Percentiles rank a stretch among this genome's conserved stretches.
These are phyloP conservation scores for Nakazawaea peltata DNA, from an alignment of 805 yeast genomes.

Conservation along the genomic window DNA sequence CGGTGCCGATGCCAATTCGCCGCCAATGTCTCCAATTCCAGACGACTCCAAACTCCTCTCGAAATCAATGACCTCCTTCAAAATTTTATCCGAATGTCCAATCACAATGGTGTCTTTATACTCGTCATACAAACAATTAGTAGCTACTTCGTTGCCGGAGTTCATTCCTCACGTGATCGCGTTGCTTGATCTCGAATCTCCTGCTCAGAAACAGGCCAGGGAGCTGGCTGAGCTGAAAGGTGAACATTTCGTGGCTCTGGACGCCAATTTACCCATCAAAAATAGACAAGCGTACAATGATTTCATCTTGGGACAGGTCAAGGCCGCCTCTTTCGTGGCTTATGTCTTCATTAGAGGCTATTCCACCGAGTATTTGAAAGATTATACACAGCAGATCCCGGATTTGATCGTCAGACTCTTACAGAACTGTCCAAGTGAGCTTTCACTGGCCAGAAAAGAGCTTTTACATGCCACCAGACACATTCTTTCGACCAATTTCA, in stretches of 20 bases:
- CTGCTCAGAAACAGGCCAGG: constrained; percentile 67
- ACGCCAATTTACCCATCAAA: too few species aligned
- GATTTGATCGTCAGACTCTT: constrained; percentile 77
- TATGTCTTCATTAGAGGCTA: constrained; percentile 84
- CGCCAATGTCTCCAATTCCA: constrained; percentile 33
- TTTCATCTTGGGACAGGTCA: constrained; percentile 86
- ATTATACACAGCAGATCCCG: constrained; percentile 64
- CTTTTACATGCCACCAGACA: constrained; percentile 90
- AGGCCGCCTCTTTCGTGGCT: constrained; percentile 92
- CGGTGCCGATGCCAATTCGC: background rate
- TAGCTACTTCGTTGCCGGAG: constrained; percentile 58
- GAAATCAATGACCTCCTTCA: constrained; percentile 75
- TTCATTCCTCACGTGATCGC: constrained; percentile 79
- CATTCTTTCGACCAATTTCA: constrained; percentile 83
- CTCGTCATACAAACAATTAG: constrained; percentile 75
- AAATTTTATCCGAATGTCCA: constrained; percentile 92
- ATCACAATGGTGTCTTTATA: constrained; percentile 91
- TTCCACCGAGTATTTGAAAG: constrained; percentile 54
- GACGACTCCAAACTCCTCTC: constrained; percentile 44
- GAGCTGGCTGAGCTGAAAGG: constrained; percentile 47
- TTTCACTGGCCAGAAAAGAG: constrained; percentile 88
- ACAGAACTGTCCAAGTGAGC: constrained; percentile 93
- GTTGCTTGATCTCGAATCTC: constrained; percentile 70
- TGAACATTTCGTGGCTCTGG: constrained; percentile 59
- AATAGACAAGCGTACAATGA: constrained; percentile 81